These are phyloP conservation scores for Nakaseomyces bracarensis DNA, from an alignment of 1,139 yeast species.

Conservation along the genomic window DNA sequence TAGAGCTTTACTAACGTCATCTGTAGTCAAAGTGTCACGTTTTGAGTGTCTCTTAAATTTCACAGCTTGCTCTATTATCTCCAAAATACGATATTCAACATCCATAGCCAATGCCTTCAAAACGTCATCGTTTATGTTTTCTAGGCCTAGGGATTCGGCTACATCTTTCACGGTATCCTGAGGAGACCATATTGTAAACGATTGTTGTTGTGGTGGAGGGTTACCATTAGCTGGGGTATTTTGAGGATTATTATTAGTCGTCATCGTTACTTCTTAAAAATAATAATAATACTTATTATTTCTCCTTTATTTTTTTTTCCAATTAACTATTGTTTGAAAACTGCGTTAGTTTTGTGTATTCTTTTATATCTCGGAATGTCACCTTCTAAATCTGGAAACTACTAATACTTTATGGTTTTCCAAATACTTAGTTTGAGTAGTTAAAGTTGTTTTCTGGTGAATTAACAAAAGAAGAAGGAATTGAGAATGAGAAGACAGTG, in stretches of 20 bases:
- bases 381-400: too few relatives aligned
- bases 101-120: slow-evolving; percentile 97
- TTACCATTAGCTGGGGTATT: background rate
- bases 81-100: slow-evolving; percentile 93
- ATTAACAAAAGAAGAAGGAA: too few relatives aligned
- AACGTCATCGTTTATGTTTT: slow-evolving; percentile 78
- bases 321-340: too few relatives aligned
- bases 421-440: too few relatives aligned
- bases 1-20: slow-evolving; percentile 75
- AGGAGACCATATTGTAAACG: slow-evolving; percentile 96
- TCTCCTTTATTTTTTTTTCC: too few relatives aligned
- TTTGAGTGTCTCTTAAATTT: slow-evolving; percentile 95
- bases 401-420: too few relatives aligned
- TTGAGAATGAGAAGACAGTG: too few relatives aligned
- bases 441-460: too few relatives aligned
- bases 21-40: slow-evolving; percentile 69
- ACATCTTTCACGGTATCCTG: slow-evolving; percentile 94
- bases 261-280: background rate
- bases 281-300: too few relatives aligned
- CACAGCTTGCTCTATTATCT: slow-evolving; percentile 87
- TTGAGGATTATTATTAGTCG: slow-evolving; percentile 7
- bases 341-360: too few relatives aligned
- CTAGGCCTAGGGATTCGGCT: slow-evolving; percentile 82
- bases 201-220: slow-evolving; percentile 30
- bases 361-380: too few relatives aligned